Conservation (phyloP, 2,329 filamentous ascomycete genomes). For the Chrysosporium keratinophilum region DNA sequence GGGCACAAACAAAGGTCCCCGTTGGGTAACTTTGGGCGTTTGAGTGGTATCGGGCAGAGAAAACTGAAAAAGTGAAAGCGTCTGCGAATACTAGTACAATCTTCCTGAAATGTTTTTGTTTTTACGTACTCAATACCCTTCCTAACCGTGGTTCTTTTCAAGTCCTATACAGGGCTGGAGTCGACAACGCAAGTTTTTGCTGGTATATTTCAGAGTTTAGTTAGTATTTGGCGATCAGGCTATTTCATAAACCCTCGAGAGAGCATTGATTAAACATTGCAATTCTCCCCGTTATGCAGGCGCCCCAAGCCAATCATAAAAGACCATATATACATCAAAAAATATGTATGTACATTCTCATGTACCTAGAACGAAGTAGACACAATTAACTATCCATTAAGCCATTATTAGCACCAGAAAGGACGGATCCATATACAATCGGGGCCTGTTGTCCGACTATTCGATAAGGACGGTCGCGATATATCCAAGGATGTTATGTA, state of each 20-base stretch:
- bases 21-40: slow-evolving; percentile 57
- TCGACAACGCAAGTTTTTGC: too few relatives aligned
- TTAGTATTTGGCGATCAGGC: too few relatives aligned
- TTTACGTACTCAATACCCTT: too few relatives aligned
- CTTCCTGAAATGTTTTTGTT: too few relatives aligned
- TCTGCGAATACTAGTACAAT: too few relatives aligned
- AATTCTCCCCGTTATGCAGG: too few relatives aligned
- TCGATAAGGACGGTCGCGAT: not conserved
- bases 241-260: too few relatives aligned
- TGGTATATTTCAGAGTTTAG: too few relatives aligned
- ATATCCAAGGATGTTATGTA: not conserved
- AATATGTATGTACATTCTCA: not conserved
- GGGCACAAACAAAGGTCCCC: slow-evolving; percentile 51
- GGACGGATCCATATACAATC: not conserved
- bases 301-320: too few relatives aligned
- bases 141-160: too few relatives aligned
- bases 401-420: not conserved
- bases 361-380: not conserved
- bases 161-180: too few relatives aligned
- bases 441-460: not conserved
- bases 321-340: slow-evolving; percentile 4
- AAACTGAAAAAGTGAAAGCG: slow-evolving; percentile 35
- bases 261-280: too few relatives aligned
- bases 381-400: slow-evolving; percentile 3
- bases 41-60: slow-evolving; percentile 61